Evolutionary conservation across 805 yeast genomes (phyloP).

Genomic region (Scheffersomyces ergatensis): DNA sequence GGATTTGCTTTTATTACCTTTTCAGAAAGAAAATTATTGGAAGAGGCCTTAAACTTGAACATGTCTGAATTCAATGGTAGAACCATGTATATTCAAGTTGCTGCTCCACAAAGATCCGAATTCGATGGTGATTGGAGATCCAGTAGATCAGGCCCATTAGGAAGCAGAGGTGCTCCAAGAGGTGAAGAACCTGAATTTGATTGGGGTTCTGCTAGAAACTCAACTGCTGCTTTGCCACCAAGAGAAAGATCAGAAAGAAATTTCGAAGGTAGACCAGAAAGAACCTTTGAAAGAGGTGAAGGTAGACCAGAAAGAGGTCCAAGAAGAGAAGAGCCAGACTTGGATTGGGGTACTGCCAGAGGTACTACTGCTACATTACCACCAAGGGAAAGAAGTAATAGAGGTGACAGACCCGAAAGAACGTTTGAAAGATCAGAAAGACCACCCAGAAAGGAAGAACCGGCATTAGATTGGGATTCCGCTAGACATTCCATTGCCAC

Average conservation of each 20-base stretch:
- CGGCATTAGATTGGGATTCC: slow-evolving; percentile 60
- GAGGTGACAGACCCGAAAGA: slow-evolving; percentile 31
- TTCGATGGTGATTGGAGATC: slow-evolving; percentile 47
- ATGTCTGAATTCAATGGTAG: slow-evolving; percentile 46
- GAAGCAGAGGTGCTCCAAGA: slow-evolving; percentile 18
- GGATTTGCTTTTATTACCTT: slow-evolving; percentile 58
- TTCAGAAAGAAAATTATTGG: slow-evolving; percentile 42
- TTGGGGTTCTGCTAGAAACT: slow-evolving; percentile 44
- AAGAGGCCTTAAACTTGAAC: slow-evolving; percentile 49
- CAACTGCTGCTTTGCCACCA: slow-evolving; percentile 26
- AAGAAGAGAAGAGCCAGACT: slow-evolving; percentile 52
- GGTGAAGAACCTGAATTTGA: slow-evolving; percentile 43
- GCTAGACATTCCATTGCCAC: slow-evolving; percentile 38
- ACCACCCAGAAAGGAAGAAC: slow-evolving; percentile 45
- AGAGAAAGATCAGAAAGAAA: slow-evolving; percentile 35
- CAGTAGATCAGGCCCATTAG: slow-evolving; percentile 23
- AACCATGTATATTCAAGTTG: slow-evolving; percentile 53
- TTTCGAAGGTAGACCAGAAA: slow-evolving; percentile 24
- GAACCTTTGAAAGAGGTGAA: slow-evolving; percentile 24
- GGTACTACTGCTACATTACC: slow-evolving; percentile 29
- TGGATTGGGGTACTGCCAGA: slow-evolving; percentile 60
- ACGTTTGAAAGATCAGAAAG: slow-evolving; percentile 26
- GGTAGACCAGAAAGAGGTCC: slow-evolving; percentile 27
- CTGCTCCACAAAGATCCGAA: slow-evolving; percentile 52
- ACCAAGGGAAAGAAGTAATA: slow-evolving; percentile 33